Evolutionary conservation across 805 yeast genomes (phyloP).

Genomic region (Ogataea populi-albae): DNA sequence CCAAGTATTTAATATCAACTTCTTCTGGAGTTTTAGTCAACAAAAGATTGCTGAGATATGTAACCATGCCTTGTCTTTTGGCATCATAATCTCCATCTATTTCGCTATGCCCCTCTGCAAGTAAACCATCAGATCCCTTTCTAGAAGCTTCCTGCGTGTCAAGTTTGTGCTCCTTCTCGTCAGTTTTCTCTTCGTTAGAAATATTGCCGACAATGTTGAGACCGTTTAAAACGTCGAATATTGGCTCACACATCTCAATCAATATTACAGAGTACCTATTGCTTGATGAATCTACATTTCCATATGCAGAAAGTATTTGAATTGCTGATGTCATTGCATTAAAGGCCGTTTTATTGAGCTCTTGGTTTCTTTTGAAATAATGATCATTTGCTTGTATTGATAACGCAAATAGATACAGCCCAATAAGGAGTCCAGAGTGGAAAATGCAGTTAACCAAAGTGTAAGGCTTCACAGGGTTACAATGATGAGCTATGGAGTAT

Average conservation of each 20-base stretch:
- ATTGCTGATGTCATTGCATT: conserved; percentile 15
- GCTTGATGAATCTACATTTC: conserved; percentile 12
- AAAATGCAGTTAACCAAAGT: conserved; percentile 34
- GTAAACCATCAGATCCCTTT: too few relatives aligned
- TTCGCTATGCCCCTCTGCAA: too few relatives aligned
- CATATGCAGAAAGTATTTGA: conserved; percentile 10
- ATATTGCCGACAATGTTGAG: conserved; percentile 3
- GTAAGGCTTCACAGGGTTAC: conserved; percentile 37
- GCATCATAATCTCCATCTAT: not conserved
- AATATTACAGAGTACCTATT: conserved; percentile 16
- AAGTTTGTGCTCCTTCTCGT: too few relatives aligned
- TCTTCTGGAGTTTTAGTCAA: not conserved
- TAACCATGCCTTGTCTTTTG: not conserved
- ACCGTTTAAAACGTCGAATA: conserved; percentile 6
- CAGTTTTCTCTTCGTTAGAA: conserved; percentile 1
- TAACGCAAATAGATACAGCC: conserved; percentile 29
- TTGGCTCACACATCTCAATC: conserved; percentile 14
- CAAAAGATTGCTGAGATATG: not conserved
- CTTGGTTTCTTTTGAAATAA: conserved; percentile 10
- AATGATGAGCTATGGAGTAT: conserved; percentile 24
- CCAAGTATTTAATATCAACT: not conserved
- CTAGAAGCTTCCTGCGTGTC: too few relatives aligned
- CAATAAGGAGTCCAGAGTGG: conserved; percentile 37
- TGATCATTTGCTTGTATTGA: conserved; percentile 6
- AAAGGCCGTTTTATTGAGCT: conserved; percentile 11